phyloP scores from a whole-genome alignment of 495 filamentous ascomycete species.

The Penicillium crystallinum region DNA sequence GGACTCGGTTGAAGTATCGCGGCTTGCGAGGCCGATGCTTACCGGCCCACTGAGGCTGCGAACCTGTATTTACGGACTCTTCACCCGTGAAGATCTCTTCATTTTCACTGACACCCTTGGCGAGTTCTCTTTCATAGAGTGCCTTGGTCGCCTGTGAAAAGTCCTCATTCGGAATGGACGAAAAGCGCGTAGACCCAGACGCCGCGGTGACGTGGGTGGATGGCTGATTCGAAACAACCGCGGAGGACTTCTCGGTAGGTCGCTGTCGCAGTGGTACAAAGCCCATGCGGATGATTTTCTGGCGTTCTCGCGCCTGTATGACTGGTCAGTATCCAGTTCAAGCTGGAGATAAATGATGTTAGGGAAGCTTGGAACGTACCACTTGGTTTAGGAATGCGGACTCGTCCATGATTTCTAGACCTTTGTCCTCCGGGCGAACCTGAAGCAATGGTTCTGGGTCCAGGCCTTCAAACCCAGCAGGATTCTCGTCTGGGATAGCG shows the following conservation, averaged over 20 bases:
- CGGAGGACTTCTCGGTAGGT: constrained; percentile 44
- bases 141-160: constrained; percentile 89
- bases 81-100: constrained; percentile 96
- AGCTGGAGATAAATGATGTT: background rate
- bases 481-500: constrained; percentile 8
- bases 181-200: constrained; percentile 63
- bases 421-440: constrained; percentile 63
- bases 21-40: constrained; percentile 93
- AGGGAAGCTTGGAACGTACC: constrained; percentile 27
- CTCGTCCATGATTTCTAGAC: constrained; percentile 57
- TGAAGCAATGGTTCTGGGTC: constrained; percentile 72
- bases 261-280: constrained; percentile 61
- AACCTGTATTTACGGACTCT: constrained; percentile 64
- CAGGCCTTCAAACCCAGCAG: constrained; percentile 33
- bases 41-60: constrained; percentile 75
- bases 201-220: constrained; percentile 29
- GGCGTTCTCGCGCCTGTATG: constrained; percentile 52
- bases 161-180: constrained; percentile 70
- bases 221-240: constrained; percentile 23
- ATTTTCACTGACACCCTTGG: constrained; percentile 84
- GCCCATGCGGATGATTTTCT: constrained; percentile 61
- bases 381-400: constrained; percentile 55
- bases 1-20: constrained; percentile 94
- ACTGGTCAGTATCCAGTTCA: background rate
- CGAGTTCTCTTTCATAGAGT: constrained; percentile 87